Conservation (phyloP, 2,329 filamentous ascomycete species). For the Penicillium sp. region DNA sequence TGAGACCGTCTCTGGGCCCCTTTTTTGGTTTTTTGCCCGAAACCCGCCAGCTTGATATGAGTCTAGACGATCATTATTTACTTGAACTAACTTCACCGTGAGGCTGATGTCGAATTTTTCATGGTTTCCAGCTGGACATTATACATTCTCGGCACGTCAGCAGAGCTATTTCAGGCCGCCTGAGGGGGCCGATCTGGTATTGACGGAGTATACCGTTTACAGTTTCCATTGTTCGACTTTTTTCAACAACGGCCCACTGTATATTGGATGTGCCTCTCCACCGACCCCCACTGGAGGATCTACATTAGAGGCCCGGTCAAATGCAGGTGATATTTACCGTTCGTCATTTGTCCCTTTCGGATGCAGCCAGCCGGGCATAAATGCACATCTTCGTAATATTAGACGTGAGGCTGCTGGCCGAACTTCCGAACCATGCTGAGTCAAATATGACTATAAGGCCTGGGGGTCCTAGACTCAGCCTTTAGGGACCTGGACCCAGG, state of each 20-base stretch:
- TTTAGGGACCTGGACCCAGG: not conserved
- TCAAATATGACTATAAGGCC: not conserved
- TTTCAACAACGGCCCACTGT: slow-evolving; percentile 6
- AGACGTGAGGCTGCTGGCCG: not conserved
- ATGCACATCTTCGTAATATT: not conserved
- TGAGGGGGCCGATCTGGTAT: not conserved
- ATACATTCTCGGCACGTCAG: not conserved
- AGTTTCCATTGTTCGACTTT: not conserved
- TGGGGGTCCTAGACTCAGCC: not conserved
- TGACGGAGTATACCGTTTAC: not conserved
- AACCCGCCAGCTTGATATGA: slow-evolving; percentile 2
- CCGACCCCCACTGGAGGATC: slow-evolving; percentile 5
- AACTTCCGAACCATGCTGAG: not conserved
- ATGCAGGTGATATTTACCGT: slow-evolving; percentile 1
- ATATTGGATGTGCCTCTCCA: slow-evolving; percentile 6
- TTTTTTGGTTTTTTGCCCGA: not conserved
- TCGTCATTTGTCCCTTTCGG: not conserved
- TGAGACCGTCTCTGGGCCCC: slow-evolving; percentile 5
- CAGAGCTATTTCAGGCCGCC: not conserved
- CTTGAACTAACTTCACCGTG: not conserved
- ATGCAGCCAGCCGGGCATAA: not conserved
- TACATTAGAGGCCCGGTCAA: not conserved
- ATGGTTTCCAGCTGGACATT: not conserved
- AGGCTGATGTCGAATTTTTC: not conserved
- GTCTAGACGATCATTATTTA: slow-evolving; percentile 14